A percentile compares a stretch with the other conserved stretches of the same genome.
These are phyloP conservation scores for Mortierella claussenii DNA, from an alignment of 192 early-diverging fungal species.

Conservation along the genomic window DNA sequence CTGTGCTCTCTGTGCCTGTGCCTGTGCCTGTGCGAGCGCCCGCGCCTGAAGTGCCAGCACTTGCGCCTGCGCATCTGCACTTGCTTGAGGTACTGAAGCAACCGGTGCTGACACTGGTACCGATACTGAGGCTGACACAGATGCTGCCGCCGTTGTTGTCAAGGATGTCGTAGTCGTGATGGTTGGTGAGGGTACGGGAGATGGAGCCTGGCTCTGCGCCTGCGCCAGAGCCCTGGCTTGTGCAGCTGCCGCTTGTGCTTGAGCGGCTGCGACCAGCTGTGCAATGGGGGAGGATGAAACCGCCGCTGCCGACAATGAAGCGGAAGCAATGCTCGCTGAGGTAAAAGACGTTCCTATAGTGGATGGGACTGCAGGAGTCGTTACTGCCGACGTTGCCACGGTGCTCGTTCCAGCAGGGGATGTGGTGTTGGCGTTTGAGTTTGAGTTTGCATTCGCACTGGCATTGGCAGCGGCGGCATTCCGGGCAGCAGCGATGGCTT, in stretches of 20 bases:
- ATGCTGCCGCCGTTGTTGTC: neutral
- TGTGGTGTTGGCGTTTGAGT: too few relatives aligned
- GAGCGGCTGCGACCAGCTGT: conserved; percentile 44
- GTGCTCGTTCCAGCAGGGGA: neutral
- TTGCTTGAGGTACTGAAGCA: conserved; percentile 13
- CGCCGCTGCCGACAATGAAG: neutral
- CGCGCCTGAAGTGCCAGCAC: conserved; percentile 19
- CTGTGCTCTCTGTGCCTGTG: conserved; percentile 6
- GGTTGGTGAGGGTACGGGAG: neutral
- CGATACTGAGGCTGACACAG: neutral
- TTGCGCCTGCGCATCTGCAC: conserved; percentile 13
- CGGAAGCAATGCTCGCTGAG: neutral
- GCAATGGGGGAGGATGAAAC: conserved; percentile 32
- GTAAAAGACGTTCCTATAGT: neutral
- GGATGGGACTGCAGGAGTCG: neutral
- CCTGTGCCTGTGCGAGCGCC: conserved; percentile 12
- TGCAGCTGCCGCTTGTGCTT: conserved; percentile 34
- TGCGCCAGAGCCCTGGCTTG: conserved; percentile 19
- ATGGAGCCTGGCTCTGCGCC: conserved; percentile 5
- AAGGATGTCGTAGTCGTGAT: conserved; percentile 1
- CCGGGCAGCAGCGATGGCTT: conserved; percentile 15
- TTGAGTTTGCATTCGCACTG: too few relatives aligned
- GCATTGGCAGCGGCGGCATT: conserved; percentile 1
- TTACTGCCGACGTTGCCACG: neutral
- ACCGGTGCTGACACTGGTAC: neutral